phyloP scores from a whole-genome alignment of 192 early-diverging fungal genomes.

The Phlyctochytrium bullatum region DNA sequence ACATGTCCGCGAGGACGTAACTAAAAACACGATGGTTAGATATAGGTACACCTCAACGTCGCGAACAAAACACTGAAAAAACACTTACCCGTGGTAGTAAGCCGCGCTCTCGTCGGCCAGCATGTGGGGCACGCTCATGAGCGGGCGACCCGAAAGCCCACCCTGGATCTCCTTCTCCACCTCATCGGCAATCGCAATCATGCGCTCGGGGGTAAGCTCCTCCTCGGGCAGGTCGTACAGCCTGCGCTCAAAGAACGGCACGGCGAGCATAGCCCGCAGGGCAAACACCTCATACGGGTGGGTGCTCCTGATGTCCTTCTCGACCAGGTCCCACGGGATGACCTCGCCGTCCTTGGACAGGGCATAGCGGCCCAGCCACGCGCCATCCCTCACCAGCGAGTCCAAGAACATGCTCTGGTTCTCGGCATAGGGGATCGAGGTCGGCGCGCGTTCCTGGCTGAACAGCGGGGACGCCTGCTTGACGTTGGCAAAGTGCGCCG shows the following conservation, averaged over 20 bases:
- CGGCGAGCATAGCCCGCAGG: slow-evolving; percentile 33
- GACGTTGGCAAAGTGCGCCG: slow-evolving; percentile 37
- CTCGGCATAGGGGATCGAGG: slow-evolving; percentile 37
- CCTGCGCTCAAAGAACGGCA: slow-evolving; percentile 32
- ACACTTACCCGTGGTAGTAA: slow-evolving; percentile 42
- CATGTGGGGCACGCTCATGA: slow-evolving; percentile 32
- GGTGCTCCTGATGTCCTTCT: slow-evolving; percentile 18
- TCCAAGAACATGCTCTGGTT: slow-evolving; percentile 41
- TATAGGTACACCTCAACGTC: too few relatives aligned
- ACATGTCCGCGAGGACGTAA: slow-evolving; percentile 38
- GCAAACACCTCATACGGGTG: slow-evolving; percentile 34
- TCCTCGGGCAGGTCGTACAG: slow-evolving; percentile 38
- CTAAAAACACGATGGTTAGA: too few relatives aligned
- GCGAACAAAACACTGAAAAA: too few relatives aligned
- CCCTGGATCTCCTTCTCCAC: slow-evolving; percentile 36
- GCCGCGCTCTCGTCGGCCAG: slow-evolving; percentile 33
- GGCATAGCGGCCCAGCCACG: slow-evolving; percentile 37
- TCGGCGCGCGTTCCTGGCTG: slow-evolving; percentile 37
- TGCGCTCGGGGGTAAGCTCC: slow-evolving; percentile 26
- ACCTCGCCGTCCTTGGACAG: slow-evolving; percentile 21
- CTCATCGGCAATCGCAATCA: slow-evolving; percentile 36
- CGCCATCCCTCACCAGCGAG: slow-evolving; percentile 31
- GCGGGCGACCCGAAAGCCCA: slow-evolving; percentile 23
- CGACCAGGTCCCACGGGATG: slow-evolving; percentile 39
- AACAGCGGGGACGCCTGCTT: slow-evolving; percentile 31